Conservation (phyloP, 805 yeast genomes). For the Huiozyma naganishii region DNA sequence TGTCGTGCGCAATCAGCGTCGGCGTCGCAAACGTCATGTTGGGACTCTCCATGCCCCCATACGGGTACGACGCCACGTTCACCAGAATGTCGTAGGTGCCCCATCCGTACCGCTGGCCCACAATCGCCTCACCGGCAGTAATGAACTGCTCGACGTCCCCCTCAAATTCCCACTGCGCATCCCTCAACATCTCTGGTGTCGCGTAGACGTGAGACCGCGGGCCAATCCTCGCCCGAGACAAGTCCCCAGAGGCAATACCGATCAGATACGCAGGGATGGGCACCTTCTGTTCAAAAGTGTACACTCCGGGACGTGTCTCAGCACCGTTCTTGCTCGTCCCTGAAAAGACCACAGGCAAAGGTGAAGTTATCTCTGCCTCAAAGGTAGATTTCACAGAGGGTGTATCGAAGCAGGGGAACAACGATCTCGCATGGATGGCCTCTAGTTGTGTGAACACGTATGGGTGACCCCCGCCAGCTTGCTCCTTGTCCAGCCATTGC, state of each 20-base stretch:
- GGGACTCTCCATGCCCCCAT: conserved; percentile 94
- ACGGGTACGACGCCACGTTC: conserved; percentile 69
- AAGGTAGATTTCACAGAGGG: conserved; percentile 70
- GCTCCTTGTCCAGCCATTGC: conserved; percentile 70
- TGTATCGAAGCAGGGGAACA: conserved; percentile 86
- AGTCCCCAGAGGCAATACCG: conserved; percentile 78
- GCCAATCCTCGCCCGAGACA: conserved; percentile 57
- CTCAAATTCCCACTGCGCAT: conserved; percentile 71
- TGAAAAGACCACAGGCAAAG: conserved; percentile 61
- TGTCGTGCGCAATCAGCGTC: conserved; percentile 73
- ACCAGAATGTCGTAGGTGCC: conserved; percentile 68
- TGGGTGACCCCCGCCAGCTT: conserved; percentile 55
- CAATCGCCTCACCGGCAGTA: conserved; percentile 56
- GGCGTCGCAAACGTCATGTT: conserved; percentile 87
- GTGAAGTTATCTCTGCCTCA: conserved; percentile 47
- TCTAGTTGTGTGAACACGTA: conserved; percentile 79
- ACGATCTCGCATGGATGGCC: conserved; percentile 80
- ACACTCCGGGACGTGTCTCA: conserved; percentile 21
- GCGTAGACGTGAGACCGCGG: conserved; percentile 79
- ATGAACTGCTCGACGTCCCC: conserved; percentile 75
- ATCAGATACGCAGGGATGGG: conserved; percentile 82
- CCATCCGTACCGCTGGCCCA: conserved; percentile 72
- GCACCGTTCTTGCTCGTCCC: conserved; percentile 36
- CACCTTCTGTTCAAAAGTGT: conserved; percentile 55
- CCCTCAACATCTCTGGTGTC: conserved; percentile 58